These are phyloP conservation scores for Ascochyta pisi DNA, from an alignment of 2,329 filamentous ascomycete species.

Conservation along the genomic window DNA sequence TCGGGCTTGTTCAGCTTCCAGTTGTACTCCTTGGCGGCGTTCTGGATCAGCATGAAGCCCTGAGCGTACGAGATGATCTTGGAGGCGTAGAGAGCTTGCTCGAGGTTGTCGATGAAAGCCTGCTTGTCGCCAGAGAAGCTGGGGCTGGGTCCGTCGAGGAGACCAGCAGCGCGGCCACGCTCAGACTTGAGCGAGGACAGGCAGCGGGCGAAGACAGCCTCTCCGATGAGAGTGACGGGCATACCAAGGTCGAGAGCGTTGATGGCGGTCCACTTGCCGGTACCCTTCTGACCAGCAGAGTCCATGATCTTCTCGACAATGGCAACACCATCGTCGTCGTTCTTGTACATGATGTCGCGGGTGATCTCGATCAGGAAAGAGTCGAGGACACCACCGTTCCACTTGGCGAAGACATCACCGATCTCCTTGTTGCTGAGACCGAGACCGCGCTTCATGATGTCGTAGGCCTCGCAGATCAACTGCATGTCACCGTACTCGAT, in stretches of 20 bases:
- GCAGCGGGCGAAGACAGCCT: slow-evolving; percentile 95
- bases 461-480: slow-evolving; percentile 99
- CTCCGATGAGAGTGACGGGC: slow-evolving; percentile 97
- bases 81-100: slow-evolving; percentile 98
- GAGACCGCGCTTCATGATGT: slow-evolving; percentile 98
- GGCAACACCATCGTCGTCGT: slow-evolving; percentile 88
- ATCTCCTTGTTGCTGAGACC: slow-evolving; percentile 92
- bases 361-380: slow-evolving; percentile 99
- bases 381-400: slow-evolving; percentile 98
- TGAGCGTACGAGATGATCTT: slow-evolving; percentile 99
- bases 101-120: slow-evolving; percentile 93
- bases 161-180: slow-evolving; percentile 79
- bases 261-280: slow-evolving; percentile 99
- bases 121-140: slow-evolving; percentile 90
- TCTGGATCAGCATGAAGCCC: slow-evolving; percentile 99
- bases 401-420: slow-evolving; percentile 89
- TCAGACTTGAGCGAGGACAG: slow-evolving; percentile 93
- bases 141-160: slow-evolving; percentile 78
- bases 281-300: slow-evolving; percentile 98
- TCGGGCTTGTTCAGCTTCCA: slow-evolving; percentile 99
- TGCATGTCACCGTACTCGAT: slow-evolving; percentile 99
- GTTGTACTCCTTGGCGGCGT: slow-evolving; percentile 91
- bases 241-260: slow-evolving; percentile 98
- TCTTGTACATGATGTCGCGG: slow-evolving; percentile 97
- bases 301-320: slow-evolving; percentile 99